Evolutionary conservation across 768 basidiomycete species (phyloP), one percentile per base, ranked within the genome.

Genomic region (Sporobolomyces pararoseus): DNA sequence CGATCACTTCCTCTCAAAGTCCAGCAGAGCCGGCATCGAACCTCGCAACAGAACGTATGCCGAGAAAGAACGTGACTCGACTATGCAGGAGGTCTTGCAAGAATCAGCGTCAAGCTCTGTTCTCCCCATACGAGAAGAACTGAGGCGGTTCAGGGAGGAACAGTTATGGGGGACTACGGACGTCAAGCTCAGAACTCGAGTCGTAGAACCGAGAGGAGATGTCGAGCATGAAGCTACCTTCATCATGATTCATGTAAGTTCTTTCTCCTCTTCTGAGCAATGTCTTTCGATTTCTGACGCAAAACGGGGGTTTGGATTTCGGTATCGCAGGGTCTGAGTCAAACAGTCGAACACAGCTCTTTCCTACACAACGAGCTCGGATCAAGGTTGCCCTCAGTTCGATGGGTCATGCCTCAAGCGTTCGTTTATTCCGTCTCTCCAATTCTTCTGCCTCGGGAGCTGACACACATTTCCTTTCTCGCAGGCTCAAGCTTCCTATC

Each of bases 351-450:
- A 32, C 17, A 46, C n/a, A 46, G 35, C 21, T 61, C 59, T 4
- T 61, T 29, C 31, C 31, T 61, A 5, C 59, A 61, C 31, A 7
- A 32, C 44, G 46, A 61, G 32, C 32, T 61, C 16, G 46, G 4
- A 1, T 2, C 29, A 3, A 31, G 34, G n/a, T 25, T 61, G 1
- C 59, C 59, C 12, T 32, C 44, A 2, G 59, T 50, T 16, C 44
- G 59, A 47, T 61, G 59, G 59, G 59, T 61, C 59, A 61, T 61
- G 59, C 59, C 59, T 4, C 59, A 61, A 61, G 59, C 59, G 59
- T 61, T 21, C 27, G 59, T 31, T 39, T 37, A n/a, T 29, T 19
- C 29, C 35, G 7, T 32, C 23, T 57, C 16, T 34, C 44, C 37
- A 7, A 19, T 31, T 21, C 25, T 14, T 10, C 39, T 0, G 17